Evolutionary conservation across 352 stramenopile genomes (phyloP).

Genomic region (Lagenidium sp.): DNA sequence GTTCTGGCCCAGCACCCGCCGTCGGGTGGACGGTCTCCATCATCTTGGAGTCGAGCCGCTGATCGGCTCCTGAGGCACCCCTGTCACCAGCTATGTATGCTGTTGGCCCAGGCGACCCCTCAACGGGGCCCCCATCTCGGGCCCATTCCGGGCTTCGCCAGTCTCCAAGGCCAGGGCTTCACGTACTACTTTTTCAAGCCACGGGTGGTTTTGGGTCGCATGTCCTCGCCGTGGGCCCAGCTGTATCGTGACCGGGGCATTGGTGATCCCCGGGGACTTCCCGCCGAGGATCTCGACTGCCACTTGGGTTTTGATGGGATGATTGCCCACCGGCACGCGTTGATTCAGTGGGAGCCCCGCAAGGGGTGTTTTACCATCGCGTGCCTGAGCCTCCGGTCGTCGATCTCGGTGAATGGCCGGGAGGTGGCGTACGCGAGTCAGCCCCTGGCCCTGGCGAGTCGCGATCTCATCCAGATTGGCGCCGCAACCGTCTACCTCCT

Average conservation of each 20-base stretch:
- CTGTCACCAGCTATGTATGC: constrained; percentile 27
- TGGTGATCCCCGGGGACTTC: constrained; percentile 29
- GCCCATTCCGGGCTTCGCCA: no score
- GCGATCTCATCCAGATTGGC: constrained; percentile 61
- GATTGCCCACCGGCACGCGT: constrained; percentile 46
- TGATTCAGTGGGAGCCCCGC: constrained; percentile 54
- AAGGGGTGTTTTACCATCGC: constrained; percentile 48
- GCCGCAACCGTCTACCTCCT: constrained; percentile 65
- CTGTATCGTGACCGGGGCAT: constrained; percentile 55
- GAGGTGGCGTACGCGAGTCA: constrained; percentile 35
- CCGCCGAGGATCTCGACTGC: constrained; percentile 46
- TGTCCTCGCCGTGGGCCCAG: constrained; percentile 35
- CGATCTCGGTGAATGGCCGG: constrained; percentile 62
- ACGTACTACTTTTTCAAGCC: constrained; percentile 66
- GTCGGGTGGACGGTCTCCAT: no score
- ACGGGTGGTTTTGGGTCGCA: constrained; percentile 51
- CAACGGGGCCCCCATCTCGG: no score
- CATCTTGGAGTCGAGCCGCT: no score
- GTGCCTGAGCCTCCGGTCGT: constrained; percentile 40
- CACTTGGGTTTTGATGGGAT: constrained; percentile 59
- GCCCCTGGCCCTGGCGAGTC: constrained; percentile 33
- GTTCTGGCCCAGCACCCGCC: constrained; percentile 20
- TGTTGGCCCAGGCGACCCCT: no score
- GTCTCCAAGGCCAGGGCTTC: constrained; percentile 36
- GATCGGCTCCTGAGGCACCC: no score